Evolutionary conservation across 192 early-diverging fungal genomes (phyloP).

Genomic region (Backusella tarrabulga): DNA sequence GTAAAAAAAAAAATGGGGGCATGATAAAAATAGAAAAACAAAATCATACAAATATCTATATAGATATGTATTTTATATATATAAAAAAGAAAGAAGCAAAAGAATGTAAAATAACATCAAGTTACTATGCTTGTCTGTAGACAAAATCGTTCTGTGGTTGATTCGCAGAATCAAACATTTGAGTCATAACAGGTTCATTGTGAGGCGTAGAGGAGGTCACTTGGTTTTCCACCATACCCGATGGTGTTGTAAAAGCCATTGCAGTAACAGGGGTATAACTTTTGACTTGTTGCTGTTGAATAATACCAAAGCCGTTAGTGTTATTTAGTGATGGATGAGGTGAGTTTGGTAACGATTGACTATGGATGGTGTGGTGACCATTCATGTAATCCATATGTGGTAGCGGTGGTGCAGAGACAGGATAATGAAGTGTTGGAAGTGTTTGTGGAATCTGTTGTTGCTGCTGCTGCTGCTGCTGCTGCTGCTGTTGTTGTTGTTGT

Average conservation of each 20-base stretch:
- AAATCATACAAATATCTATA: no score
- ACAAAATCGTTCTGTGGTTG: not conserved
- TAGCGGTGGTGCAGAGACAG: not conserved
- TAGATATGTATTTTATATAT: no score
- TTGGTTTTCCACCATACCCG: slow-evolving; percentile 16
- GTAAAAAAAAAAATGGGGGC: no score
- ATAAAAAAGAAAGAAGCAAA: not conserved
- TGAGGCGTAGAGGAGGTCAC: not conserved
- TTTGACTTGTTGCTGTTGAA: slow-evolving; percentile 3
- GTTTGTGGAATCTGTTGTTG: not conserved
- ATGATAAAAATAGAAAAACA: no score
- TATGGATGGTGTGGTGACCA: not conserved
- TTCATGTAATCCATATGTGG: slow-evolving; percentile 2
- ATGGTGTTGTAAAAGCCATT: slow-evolving; percentile 13
- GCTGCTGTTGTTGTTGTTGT: not conserved
- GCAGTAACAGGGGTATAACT: slow-evolving; percentile 12
- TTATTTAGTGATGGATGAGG: slow-evolving; percentile 5
- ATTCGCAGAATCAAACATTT: slow-evolving; percentile 4
- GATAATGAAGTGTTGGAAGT: not conserved
- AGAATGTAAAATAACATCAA: slow-evolving; percentile 1
- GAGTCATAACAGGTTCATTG: not conserved
- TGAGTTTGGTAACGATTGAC: slow-evolving; percentile 8
- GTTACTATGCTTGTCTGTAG: not conserved
- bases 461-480: not conserved
- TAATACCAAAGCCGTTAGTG: not conserved